Percentiles rank a stretch among this genome's conserved stretches.
Conservation (phyloP, 2,329 filamentous ascomycete species). For the Fusarium globosum region DNA sequence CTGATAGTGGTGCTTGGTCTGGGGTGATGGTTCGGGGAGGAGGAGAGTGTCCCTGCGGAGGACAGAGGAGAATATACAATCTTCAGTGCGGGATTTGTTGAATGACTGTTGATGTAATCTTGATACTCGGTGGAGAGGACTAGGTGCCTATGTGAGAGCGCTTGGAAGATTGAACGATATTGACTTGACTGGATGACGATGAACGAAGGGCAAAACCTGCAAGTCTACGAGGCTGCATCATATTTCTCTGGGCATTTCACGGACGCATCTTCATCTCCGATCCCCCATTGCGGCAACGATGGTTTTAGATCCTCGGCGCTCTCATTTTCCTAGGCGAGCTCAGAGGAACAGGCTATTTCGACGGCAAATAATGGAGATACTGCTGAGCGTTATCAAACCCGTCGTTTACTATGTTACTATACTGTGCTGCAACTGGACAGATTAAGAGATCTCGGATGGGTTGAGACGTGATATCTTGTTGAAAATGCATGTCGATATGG, state of each 20-base stretch:
- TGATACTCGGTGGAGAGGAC: background rate
- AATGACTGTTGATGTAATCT: background rate
- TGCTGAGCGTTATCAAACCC: background rate
- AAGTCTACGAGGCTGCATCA: constrained; percentile 3
- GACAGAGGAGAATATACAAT: background rate
- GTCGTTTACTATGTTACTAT: background rate
- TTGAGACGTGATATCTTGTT: constrained; percentile 2
- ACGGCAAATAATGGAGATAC: background rate
- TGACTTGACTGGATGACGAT: background rate
- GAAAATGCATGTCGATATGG: constrained; percentile 18
- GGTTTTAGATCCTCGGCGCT: constrained; percentile 7
- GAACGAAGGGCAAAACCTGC: background rate
- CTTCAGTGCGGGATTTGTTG: background rate
- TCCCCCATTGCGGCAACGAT: constrained; percentile 4
- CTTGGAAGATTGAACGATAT: background rate
- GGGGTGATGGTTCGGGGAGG: constrained; percentile 9
- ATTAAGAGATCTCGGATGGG: constrained; percentile 4
- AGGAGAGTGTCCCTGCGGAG: background rate
- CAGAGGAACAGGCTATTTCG: background rate
- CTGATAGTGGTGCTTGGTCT: constrained; percentile 18
- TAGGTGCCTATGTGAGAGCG: background rate
- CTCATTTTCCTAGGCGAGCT: background rate
- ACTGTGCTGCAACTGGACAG: background rate
- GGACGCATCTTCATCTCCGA: background rate
- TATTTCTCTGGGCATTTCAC: constrained; percentile 18